Evolutionary conservation across 2,329 filamentous ascomycete genomes (phyloP).

Genomic region (Cryphonectria japonica): DNA sequence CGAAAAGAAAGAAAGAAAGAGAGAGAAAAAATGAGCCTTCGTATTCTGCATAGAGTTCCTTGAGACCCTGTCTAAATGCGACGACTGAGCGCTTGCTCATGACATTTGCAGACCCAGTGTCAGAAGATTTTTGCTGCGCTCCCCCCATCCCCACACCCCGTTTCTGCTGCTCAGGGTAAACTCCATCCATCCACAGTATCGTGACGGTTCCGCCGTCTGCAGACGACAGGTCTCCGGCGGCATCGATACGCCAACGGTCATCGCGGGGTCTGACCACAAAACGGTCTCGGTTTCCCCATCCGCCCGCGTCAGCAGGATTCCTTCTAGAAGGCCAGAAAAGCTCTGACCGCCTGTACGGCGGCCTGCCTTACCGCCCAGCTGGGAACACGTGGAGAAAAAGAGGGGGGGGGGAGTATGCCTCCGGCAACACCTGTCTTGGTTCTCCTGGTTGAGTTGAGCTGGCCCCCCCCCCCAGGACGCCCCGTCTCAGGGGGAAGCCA

Average conservation of each 20-base stretch:
- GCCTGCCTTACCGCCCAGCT: slow-evolving; percentile 8
- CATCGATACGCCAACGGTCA: not conserved
- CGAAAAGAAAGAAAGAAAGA: not conserved
- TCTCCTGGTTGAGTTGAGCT: slow-evolving; percentile 5
- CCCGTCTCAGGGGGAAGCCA: not conserved
- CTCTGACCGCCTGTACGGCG: slow-evolving; percentile 18
- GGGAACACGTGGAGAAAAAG: slow-evolving; percentile 22
- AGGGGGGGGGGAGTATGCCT: not conserved
- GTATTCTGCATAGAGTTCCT: not conserved
- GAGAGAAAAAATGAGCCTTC: not conserved
- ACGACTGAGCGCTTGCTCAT: not conserved
- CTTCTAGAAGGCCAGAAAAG: slow-evolving; percentile 10
- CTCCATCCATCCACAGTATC: not conserved
- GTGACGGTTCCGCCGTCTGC: not conserved
- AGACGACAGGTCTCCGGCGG: not conserved
- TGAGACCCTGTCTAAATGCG: not conserved
- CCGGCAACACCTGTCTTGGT: slow-evolving; percentile 4
- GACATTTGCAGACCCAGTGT: not conserved
- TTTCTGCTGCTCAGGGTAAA: not conserved
- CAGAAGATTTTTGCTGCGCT: not conserved
- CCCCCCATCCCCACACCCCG: too few relatives aligned
- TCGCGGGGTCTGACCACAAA: slow-evolving; percentile 10
- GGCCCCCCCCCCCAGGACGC: not conserved
- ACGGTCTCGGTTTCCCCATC: not conserved
- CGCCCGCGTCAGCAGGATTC: not conserved